These are phyloP conservation scores for Aspergillus phoenicis DNA, from an alignment of 2,329 filamentous ascomycete genomes.

Conservation along the genomic window DNA sequence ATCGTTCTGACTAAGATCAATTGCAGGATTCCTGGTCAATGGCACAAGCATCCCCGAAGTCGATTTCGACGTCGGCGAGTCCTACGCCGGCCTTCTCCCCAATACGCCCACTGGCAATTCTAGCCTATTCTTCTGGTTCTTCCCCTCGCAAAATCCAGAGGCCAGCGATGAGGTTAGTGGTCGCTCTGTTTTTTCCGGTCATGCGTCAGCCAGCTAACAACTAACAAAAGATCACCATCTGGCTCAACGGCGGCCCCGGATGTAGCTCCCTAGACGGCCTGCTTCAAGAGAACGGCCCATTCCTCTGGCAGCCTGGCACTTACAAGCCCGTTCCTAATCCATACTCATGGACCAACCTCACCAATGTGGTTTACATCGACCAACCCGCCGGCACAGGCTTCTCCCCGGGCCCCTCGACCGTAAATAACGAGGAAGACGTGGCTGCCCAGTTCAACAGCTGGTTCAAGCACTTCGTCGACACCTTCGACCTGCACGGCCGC, in stretches of 20 bases:
- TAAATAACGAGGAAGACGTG: conserved; percentile 67
- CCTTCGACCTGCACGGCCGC: conserved; percentile 67
- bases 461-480: conserved; percentile 73
- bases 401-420: conserved; percentile 64
- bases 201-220: not conserved
- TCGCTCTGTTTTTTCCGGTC: not conserved
- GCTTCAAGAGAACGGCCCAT: conserved; percentile 74
- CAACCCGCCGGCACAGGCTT: conserved; percentile 65
- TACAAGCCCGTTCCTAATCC: conserved; percentile 65
- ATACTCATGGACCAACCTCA: conserved; percentile 71
- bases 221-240: conserved; percentile 34
- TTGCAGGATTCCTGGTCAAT: conserved; percentile 64
- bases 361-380: conserved; percentile 68
- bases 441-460: conserved; percentile 75
- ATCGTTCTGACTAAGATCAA: not conserved
- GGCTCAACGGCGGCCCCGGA: conserved; percentile 56
- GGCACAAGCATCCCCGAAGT: conserved; percentile 68
- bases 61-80: conserved; percentile 63
- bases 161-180: conserved; percentile 43
- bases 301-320: conserved; percentile 70
- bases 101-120: conserved; percentile 50
- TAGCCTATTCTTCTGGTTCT: conserved; percentile 55
- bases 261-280: conserved; percentile 66
- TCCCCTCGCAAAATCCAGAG: conserved; percentile 46
- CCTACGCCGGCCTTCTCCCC: conserved; percentile 52